phyloP scores from a whole-genome alignment of 805 yeast genomes.

The Lipomyces starkeyi region DNA sequence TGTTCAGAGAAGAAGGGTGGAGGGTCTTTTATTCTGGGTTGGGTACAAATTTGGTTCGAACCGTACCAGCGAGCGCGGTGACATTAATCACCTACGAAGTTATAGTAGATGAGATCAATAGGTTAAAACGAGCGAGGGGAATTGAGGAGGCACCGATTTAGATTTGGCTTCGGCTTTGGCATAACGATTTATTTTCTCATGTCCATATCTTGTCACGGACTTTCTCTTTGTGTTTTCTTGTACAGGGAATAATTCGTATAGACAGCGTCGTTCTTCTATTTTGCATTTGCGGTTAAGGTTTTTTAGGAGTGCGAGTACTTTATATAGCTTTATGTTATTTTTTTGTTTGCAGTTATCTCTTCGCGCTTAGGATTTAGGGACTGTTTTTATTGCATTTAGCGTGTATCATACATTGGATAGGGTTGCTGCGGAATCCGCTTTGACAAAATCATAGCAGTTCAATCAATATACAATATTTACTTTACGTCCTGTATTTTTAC shows the following conservation, averaged over 20 bases:
- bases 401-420: slow-evolving; percentile 1
- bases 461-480: not conserved
- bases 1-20: slow-evolving; percentile 71
- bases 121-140: slow-evolving; percentile 4
- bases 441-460: not conserved
- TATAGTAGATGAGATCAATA: slow-evolving; percentile 38
- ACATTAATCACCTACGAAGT: slow-evolving; percentile 88
- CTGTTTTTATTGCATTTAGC: not conserved
- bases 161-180: not conserved
- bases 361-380: not conserved
- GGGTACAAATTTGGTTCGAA: slow-evolving; percentile 80
- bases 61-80: slow-evolving; percentile 95
- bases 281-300: slow-evolving; percentile 5
- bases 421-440: not conserved
- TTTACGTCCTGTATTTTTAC: too few species aligned
- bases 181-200: not conserved
- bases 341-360: not conserved
- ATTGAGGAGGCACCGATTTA: not conserved
- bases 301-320: not conserved
- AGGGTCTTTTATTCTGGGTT: slow-evolving; percentile 90
- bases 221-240: not conserved
- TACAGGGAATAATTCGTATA: not conserved
- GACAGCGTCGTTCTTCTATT: not conserved
- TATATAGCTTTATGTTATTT: not conserved
- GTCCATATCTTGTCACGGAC: not conserved